Evolutionary conservation across 768 basidiomycete genomes (phyloP), one percentile per base, ranked within the genome.

Genomic region (Auricularia heimuer): DNA sequence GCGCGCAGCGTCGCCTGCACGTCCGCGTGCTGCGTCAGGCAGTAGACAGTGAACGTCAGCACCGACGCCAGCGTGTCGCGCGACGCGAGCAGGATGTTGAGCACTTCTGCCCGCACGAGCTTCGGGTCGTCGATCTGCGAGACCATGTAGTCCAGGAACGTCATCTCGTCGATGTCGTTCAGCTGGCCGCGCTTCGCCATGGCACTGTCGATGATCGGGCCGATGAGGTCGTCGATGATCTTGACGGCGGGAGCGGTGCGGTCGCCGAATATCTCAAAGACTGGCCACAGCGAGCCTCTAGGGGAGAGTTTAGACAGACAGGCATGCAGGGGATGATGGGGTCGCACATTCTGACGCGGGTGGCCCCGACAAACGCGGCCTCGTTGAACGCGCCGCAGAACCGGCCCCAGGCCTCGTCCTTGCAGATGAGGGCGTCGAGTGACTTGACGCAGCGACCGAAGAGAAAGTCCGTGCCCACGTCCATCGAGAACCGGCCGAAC

Each of bases 31-130:
- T 71, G 63, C 11, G 71, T 67, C 18, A 75, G 62, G 33, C 67
- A 67, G 64, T 77, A 76, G 4, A 71, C 65, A 60, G 67, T 73
- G 60, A 69, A 73, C 7, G 75, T 75, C 58, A 77, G 63, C 4
- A 74, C 68, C 3, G 73, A 70, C 3, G 75, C 67, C 10, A 74
- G 73, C 18, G 78, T 77, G 65, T 79, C 78, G 21, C 76, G 68
- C 16, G 75, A 70, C 10, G 78, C 78, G 16, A 78, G 69, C 2
- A 79, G 70, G 61, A 77, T 70, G 63, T 79, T 79, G 65, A 78
- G 71, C n/a, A 77, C 66, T 61, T 78, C 74, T 64, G 77, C 76
- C 61, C 75, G 71, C 21, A 79, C 69, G 34, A 70, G 39, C 33
- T 73, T 70, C 3, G 56, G 21, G 63, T 8, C 36, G 51, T 62